These are phyloP conservation scores for Tetraselmis striata DNA, from an alignment of 139 green algal genomes.

Conservation along the genomic window DNA sequence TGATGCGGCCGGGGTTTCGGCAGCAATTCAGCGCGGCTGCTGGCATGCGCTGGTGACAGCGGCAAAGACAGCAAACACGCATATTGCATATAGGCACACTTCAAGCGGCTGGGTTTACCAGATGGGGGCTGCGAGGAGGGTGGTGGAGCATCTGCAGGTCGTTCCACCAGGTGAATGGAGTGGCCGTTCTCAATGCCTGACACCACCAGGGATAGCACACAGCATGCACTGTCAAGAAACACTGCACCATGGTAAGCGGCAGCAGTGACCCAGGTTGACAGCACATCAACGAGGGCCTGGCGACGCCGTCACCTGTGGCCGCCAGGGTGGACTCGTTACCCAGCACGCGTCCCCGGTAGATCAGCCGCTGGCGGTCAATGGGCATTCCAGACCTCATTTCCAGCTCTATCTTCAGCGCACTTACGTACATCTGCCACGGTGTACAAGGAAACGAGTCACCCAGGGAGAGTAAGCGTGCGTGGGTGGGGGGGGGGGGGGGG, in stretches of 20 bases:
- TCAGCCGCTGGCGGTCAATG: slow-evolving; percentile 35
- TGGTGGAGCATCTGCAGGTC: slow-evolving; percentile 4
- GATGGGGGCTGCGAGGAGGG: slow-evolving; percentile 2
- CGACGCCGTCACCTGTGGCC: not conserved
- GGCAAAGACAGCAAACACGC: too few species aligned
- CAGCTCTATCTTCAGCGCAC: slow-evolving; percentile 17
- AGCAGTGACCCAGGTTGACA: too few species aligned
- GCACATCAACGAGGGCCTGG: too few species aligned
- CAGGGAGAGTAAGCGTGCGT: too few species aligned
- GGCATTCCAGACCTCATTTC: slow-evolving; percentile 22
- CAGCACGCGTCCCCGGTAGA: slow-evolving; percentile 38
- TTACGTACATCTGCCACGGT: not conserved
- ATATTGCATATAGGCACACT: too few species aligned
- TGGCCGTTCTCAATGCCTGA: slow-evolving; percentile 7
- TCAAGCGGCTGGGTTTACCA: not conserved
- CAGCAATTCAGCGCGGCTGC: too few species aligned
- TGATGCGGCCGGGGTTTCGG: too few species aligned
- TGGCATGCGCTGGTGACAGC: not conserved
- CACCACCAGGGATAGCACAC: too few species aligned
- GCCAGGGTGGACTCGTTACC: slow-evolving; percentile 26
- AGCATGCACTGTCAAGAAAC: too few species aligned
- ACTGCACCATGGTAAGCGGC: too few species aligned
- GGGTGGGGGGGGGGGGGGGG: too few species aligned
- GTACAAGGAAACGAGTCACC: too few species aligned
- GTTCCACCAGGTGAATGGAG: slow-evolving; percentile 10